Conservation (phyloP, 768 basidiomycete genomes). For the Floccularia luteovirens region DNA sequence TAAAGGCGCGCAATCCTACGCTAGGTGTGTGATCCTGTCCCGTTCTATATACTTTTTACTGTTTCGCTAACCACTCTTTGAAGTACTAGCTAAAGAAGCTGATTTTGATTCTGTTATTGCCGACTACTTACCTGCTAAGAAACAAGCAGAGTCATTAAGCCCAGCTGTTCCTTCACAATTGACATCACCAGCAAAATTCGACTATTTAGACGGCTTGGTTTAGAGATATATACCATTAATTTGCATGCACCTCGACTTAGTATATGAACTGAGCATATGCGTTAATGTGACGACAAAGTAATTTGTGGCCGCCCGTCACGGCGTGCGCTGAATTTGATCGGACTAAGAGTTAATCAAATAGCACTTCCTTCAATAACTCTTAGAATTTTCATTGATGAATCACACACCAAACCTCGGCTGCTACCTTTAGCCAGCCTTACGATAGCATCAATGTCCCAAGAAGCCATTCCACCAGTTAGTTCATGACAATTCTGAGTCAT, state of each 20-base stretch:
- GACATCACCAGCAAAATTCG: slow-evolving; percentile 15
- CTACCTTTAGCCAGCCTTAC: too few relatives aligned
- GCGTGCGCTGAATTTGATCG: too few relatives aligned
- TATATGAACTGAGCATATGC: too few relatives aligned
- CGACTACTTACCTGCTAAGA: slow-evolving; percentile 53
- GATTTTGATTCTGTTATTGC: slow-evolving; percentile 71
- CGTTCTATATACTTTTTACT: slow-evolving; percentile 1
- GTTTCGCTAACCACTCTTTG: slow-evolving; percentile 6
- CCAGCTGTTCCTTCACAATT: slow-evolving; percentile 7
- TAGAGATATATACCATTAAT: too few relatives aligned
- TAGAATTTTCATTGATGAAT: too few relatives aligned
- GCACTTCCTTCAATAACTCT: too few relatives aligned
- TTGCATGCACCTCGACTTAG: too few relatives aligned
- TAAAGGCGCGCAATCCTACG: slow-evolving; percentile 36
- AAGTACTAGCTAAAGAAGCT: slow-evolving; percentile 29
- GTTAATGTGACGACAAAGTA: not conserved
- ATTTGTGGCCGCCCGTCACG: too few relatives aligned
- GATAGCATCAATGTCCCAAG: slow-evolving; percentile 8
- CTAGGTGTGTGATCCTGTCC: slow-evolving; percentile 23
- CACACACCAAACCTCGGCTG: not conserved
- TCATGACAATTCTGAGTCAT: not conserved
- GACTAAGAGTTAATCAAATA: not conserved
- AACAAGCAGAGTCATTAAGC: slow-evolving; percentile 10
- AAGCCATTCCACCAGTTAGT: slow-evolving; percentile 16
- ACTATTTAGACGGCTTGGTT: slow-evolving; percentile 20